Conservation (phyloP, 768 basidiomycete species). For the Panaeolus cyanescens region DNA sequence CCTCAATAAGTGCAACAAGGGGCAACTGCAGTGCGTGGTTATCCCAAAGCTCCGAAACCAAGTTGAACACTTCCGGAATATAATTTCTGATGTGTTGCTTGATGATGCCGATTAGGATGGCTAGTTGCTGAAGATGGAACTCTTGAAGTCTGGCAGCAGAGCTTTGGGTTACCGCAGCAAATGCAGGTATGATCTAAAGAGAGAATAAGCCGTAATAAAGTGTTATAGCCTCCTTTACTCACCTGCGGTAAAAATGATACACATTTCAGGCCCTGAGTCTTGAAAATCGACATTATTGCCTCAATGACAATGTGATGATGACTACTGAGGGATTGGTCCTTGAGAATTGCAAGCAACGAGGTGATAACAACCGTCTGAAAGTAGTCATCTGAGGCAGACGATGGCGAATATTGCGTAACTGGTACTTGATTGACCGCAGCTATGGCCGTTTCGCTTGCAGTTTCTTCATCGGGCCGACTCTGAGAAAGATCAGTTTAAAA, state of each 20-base stretch:
- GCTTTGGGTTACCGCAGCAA: constrained; percentile 82
- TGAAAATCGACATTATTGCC: constrained; percentile 98
- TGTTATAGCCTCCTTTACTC: constrained; percentile 13
- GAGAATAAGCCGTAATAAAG: not conserved
- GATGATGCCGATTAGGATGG: constrained; percentile 93
- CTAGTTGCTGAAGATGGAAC: constrained; percentile 93
- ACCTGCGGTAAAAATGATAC: constrained; percentile 95
- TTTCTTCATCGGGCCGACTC: constrained; percentile 67
- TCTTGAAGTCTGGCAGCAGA: constrained; percentile 85
- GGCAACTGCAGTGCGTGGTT: constrained; percentile 82
- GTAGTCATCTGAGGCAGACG: constrained; percentile 85
- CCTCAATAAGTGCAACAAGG: constrained; percentile 90
- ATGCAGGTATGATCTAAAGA: constrained; percentile 88
- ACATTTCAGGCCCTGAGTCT: constrained; percentile 95
- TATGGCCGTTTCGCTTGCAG: constrained; percentile 56
- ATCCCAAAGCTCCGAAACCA: constrained; percentile 93
- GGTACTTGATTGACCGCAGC: constrained; percentile 71
- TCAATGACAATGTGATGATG: constrained; percentile 95
- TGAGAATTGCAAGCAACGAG: constrained; percentile 82
- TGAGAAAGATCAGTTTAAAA: constrained; percentile 21
- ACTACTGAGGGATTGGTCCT: constrained; percentile 82
- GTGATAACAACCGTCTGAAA: constrained; percentile 96
- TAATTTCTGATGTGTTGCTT: constrained; percentile 97
- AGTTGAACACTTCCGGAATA: constrained; percentile 78
- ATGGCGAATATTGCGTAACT: constrained; percentile 58